Evolutionary conservation across 2,329 filamentous ascomycete genomes (phyloP), one percentile per base, ranked within the genome.

Genomic region (Orbilia javanica): DNA sequence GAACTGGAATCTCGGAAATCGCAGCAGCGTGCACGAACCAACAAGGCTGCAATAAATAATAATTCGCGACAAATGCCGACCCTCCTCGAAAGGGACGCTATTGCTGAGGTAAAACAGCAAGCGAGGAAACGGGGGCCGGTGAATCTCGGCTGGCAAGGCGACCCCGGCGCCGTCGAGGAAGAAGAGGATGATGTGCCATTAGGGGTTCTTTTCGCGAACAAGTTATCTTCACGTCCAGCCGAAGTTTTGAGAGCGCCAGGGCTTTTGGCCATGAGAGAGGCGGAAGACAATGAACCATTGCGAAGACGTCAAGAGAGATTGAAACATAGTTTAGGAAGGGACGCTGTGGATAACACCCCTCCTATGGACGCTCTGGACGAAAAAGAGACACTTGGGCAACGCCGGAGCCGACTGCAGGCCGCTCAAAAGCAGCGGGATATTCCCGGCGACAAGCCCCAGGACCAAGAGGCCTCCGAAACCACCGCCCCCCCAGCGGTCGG

Each of bases 251-350:
- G 74, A 22, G 53, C 92, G 0, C 83, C 93, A 4, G 93, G 93
- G 3, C 84, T 96, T 70, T 90, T 96, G 86, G 92, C 96, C 82
- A 90, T 89, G 81, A 90, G 93, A 55, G 91, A 96, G 75, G 85
- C 96, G 80, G 96, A 99, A 83, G 96, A 99, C 82, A 96, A 94
- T 69, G 96, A 98, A 83, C 94, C 96, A 0, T 86, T 97, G 20
- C 94, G 92, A 81, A 88, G 88, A 44, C 90, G 94, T 1, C 90
- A 93, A 57, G 92, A 91, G 46, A 88, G 94, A 70, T 87, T 97
- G 5, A 88, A 91, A 50, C 93, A 92, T 87, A 60, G 31, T 20
- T 4, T 88, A 90, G 53, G 88, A 91, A 50, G 87, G 89, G 81
- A 88, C 87, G 39, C 89, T 91, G 8, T 85, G 94, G n/a, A 89